Base-by-base conservation (phyloP, 495 filamentous ascomycete species). In the Cercophora sp. region DNA sequence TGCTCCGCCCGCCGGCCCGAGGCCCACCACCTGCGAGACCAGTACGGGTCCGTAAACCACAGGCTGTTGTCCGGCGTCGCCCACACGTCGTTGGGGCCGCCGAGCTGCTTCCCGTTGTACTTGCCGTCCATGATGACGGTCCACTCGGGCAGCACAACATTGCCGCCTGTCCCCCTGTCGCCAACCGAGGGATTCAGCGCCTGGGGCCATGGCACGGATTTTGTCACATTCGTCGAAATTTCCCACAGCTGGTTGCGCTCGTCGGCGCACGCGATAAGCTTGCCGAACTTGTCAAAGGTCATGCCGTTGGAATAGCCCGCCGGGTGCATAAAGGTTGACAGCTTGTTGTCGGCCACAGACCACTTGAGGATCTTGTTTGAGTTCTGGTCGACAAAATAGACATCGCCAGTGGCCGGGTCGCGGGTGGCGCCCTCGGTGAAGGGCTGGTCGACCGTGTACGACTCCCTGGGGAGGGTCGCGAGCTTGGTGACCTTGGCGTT, bases 191-290 rank as follows among this genome's bases (percentile, higher is more conserved):
- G 43, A 18, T 54, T 54, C 23, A 46, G 41, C 42, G 51, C 22
- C 51, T 26, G 19, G 51, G 51, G 51, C 26, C 31, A 54, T 43
- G 51, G 51, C 41, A 54, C 43, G 13, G 51, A 54, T 27, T 54
- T 54, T 3, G 51, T 54, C 31, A 47, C 23, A 13, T 54, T 54
- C 6, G 51, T 54, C 51, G 51, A 54, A 32, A 54, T 54, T 43
- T 54, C 51, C 51, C 51, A 54, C 51, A 54, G 51, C 51, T 54
- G 51, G 51, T 54, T 54, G 51, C 51, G 51, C 51, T 54, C 51
- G 51, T 54, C 51, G 51, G 51, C 51, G 43, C 51, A 54, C 22
- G 51, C 51, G 23, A 54, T 54, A 22, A 54, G 51, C 51, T 41
- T 54, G 51, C 51, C 51, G 51, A 19, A 8, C 42, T 47, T 39